These are phyloP conservation scores for Syzygium oleosum DNA, from an alignment of 345 rosid genomes.

Conservation along the genomic window DNA sequence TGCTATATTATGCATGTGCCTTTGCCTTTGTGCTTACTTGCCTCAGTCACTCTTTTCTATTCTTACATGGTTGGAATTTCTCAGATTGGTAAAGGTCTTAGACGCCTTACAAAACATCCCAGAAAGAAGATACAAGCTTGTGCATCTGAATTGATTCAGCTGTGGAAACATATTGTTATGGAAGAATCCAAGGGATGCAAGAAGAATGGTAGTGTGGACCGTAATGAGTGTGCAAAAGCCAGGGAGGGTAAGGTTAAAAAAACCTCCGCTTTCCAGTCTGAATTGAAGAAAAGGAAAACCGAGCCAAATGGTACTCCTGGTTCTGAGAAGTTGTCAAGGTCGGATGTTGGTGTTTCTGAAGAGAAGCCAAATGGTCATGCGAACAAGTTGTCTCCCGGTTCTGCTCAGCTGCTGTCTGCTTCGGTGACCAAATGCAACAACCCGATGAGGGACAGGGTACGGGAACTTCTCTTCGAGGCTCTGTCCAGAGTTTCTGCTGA, in stretches of 20 bases:
- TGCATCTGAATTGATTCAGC: slow-evolving; percentile 26
- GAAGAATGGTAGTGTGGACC: slow-evolving; percentile 9
- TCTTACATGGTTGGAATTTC: not conserved
- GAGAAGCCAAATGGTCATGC: not conserved
- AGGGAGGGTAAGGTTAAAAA: not conserved
- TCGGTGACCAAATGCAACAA: slow-evolving; percentile 26
- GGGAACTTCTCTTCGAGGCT: slow-evolving; percentile 34
- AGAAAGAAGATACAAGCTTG: slow-evolving; percentile 19
- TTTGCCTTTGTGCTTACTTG: not conserved
- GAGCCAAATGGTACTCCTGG: not conserved
- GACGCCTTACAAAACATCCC: slow-evolving; percentile 42
- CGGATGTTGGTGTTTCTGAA: not conserved
- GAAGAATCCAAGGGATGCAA: slow-evolving; percentile 22
- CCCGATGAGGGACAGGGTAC: slow-evolving; percentile 26
- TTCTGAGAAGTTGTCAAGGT: not conserved
- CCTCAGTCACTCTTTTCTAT: not conserved
- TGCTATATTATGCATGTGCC: not conserved
- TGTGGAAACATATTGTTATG: slow-evolving; percentile 32
- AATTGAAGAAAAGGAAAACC: not conserved
- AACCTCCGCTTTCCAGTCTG: not conserved
- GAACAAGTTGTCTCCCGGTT: not conserved
- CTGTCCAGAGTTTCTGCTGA: slow-evolving; percentile 34
- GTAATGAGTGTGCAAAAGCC: not conserved
- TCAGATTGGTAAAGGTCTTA: slow-evolving; percentile 36
- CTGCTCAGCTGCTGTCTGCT: slow-evolving; percentile 9